These are phyloP conservation scores for Arabis hirsuta DNA, from an alignment of 345 rosid genomes.

Conservation along the genomic window DNA sequence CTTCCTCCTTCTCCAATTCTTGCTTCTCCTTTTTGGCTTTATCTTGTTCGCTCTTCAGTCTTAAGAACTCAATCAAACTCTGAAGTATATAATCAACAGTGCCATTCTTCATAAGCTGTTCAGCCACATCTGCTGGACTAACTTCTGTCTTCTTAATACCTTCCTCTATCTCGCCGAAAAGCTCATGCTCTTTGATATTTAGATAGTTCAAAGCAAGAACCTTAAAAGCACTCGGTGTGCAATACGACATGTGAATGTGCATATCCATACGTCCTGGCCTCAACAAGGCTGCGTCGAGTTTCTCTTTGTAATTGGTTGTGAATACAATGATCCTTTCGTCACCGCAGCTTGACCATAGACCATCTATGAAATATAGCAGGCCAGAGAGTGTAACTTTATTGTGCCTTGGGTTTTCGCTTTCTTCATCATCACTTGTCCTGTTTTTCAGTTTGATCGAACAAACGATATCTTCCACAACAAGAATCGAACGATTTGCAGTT, in stretches of 20 bases:
- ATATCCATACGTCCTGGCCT: slow-evolving; percentile 75
- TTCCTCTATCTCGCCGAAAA: slow-evolving; percentile 47
- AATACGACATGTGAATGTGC: slow-evolving; percentile 66
- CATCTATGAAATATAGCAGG: no score
- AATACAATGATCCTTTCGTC: slow-evolving; percentile 64
- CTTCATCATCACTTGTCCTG: slow-evolving; percentile 32
- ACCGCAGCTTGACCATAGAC: no score
- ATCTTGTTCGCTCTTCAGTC: slow-evolving; percentile 37
- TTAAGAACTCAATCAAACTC: slow-evolving; percentile 49
- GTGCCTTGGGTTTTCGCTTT: no score
- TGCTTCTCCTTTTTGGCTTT: slow-evolving; percentile 12
- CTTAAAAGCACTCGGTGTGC: slow-evolving; percentile 44
- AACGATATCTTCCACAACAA: slow-evolving; percentile 80
- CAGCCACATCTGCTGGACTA: slow-evolving; percentile 57
- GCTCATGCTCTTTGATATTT: slow-evolving; percentile 31
- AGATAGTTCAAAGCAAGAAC: slow-evolving; percentile 51
- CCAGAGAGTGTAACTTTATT: no score
- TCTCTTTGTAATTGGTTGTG: slow-evolving; percentile 69
- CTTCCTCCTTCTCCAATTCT: background rate
- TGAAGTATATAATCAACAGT: slow-evolving; percentile 42
- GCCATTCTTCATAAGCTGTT: slow-evolving; percentile 51
- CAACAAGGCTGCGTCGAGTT: slow-evolving; percentile 60
- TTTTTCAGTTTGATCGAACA: slow-evolving; percentile 59
- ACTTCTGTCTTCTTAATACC: slow-evolving; percentile 37
- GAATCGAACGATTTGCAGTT: slow-evolving; percentile 65